A percentile compares a stretch with the other conserved stretches of the same genome.
phyloP scores from a whole-genome alignment of 2,329 filamentous ascomycete genomes.

The Pseudopithomyces chartarum region DNA sequence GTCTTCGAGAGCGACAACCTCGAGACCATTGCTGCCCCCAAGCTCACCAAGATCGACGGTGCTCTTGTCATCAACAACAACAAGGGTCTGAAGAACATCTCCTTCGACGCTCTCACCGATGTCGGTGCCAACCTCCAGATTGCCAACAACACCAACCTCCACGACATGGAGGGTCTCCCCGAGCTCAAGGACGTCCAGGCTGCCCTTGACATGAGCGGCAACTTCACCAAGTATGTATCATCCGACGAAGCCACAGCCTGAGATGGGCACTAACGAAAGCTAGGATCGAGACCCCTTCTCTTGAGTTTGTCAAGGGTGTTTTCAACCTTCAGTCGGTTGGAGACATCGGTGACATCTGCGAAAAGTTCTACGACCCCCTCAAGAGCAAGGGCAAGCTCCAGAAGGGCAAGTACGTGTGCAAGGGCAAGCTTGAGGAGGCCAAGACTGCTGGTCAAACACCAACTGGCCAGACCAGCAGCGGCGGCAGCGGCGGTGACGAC shows the following conservation, averaged over 20 bases:
- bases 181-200: constrained; percentile 72
- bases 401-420: constrained; percentile 50
- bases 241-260: background rate
- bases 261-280: constrained; percentile 33
- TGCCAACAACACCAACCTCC: constrained; percentile 84
- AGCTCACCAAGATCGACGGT: constrained; percentile 70
- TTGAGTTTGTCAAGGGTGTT: constrained; percentile 53
- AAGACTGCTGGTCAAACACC: constrained; percentile 41
- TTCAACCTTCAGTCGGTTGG: constrained; percentile 56
- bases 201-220: constrained; percentile 83
- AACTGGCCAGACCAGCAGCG: constrained; percentile 37
- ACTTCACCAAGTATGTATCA: constrained; percentile 75
- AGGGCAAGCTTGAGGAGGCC: constrained; percentile 44
- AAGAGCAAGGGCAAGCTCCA: constrained; percentile 48
- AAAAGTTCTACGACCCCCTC: constrained; percentile 47
- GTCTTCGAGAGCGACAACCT: constrained; percentile 79
- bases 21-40: constrained; percentile 64
- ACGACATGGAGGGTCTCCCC: constrained; percentile 69
- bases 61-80: constrained; percentile 64
- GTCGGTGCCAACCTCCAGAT: constrained; percentile 82
- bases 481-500: constrained; percentile 21
- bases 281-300: constrained; percentile 71
- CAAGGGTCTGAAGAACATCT: constrained; percentile 70
- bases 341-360: constrained; percentile 48
- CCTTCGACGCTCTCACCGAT: constrained; percentile 69